Evolutionary conservation across 2,329 filamentous ascomycete genomes (phyloP).

Genomic region (Arthroderma sp.): DNA sequence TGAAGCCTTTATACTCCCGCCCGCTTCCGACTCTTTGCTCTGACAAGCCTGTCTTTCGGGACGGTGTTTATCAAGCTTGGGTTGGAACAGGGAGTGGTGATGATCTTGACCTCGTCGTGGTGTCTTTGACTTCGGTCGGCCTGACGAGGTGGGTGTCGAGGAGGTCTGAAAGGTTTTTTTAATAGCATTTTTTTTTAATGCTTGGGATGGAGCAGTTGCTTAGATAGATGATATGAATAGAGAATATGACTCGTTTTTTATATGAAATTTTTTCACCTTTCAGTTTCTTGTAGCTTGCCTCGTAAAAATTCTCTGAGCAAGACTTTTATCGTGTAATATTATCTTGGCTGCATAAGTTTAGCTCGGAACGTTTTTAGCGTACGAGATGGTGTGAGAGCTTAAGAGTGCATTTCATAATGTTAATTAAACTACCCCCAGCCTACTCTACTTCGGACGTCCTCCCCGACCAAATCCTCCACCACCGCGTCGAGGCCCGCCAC

Average conservation of each 20-base stretch:
- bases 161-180: slow-evolving; percentile 69
- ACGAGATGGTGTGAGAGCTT: too few species aligned
- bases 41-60: slow-evolving; percentile 3
- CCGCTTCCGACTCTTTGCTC: slow-evolving; percentile 13
- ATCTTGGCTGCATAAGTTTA: too few species aligned
- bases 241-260: background rate
- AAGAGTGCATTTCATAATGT: too few species aligned
- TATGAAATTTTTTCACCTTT: background rate
- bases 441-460: slow-evolving; percentile 1
- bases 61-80: too few species aligned
- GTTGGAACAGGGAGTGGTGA: slow-evolving; percentile 72
- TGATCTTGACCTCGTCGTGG: slow-evolving; percentile 72
- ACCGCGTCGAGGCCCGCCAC: slow-evolving; percentile 1
- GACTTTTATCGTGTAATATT: too few species aligned
- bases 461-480: background rate
- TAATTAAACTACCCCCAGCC: background rate
- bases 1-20: slow-evolving; percentile 53
- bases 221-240: background rate
- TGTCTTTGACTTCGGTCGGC: slow-evolving; percentile 64
- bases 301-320: background rate
- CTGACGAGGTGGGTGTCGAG: slow-evolving; percentile 67
- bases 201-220: background rate
- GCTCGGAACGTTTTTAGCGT: too few species aligned
- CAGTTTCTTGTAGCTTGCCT: background rate
- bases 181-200: slow-evolving; percentile 24